These are phyloP conservation scores for Daucus carota DNA, from an alignment of 129 eudicot genomes.

Conservation along the genomic window DNA sequence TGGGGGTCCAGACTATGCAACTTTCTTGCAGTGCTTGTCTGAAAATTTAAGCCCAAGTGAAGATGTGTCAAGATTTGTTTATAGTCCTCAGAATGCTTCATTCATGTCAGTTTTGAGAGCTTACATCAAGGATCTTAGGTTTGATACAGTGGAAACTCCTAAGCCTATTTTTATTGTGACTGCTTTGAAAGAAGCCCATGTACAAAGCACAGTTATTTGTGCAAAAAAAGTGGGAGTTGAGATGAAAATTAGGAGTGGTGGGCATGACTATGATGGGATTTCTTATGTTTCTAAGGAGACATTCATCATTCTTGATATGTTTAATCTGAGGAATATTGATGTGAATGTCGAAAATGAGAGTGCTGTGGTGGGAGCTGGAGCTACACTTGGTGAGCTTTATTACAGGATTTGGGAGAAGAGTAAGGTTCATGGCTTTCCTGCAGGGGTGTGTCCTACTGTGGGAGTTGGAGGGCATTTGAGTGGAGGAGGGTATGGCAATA, in stretches of 20 bases:
- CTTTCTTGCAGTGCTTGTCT: conserved; percentile 6
- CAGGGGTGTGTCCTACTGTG: conserved; percentile 17
- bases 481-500: conserved; percentile 26
- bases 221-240: background rate
- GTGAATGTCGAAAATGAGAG: background rate
- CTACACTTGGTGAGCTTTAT: conserved; percentile 32
- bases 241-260: conserved; percentile 2
- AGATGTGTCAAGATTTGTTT: background rate
- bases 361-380: conserved; percentile 26
- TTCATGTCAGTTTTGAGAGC: background rate
- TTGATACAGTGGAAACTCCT: background rate
- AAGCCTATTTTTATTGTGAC: conserved; percentile 4
- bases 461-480: conserved; percentile 22
- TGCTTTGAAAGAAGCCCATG: conserved; percentile 1
- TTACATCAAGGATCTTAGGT: conserved; percentile 2
- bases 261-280: conserved; percentile 9
- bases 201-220: conserved; percentile 5
- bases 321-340: background rate
- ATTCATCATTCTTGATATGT: conserved; percentile 6
- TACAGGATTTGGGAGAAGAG: conserved; percentile 23
- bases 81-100: background rate
- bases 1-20: background rate
- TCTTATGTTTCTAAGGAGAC: background rate
- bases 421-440: conserved; percentile 11
- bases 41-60: background rate